Evolutionary conservation across 2,329 filamentous ascomycete species (phyloP).

Genomic region (Fonsecaea monophora): DNA sequence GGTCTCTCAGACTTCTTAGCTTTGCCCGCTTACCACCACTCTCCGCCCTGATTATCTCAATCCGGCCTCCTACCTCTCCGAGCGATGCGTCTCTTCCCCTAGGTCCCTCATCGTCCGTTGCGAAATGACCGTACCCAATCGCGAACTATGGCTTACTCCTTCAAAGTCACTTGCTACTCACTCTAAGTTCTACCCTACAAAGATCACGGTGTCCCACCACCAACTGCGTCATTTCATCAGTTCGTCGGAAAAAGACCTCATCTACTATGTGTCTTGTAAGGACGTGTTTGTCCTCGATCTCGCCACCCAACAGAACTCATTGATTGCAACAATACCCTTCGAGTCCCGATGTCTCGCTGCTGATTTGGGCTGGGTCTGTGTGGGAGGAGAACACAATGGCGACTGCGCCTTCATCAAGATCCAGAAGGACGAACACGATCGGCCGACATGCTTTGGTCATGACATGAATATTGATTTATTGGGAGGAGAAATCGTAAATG

Average conservation of each 20-base stretch:
- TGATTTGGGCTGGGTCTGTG: conserved; percentile 85
- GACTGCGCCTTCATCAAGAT: conserved; percentile 83
- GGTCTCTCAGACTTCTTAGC: neutral
- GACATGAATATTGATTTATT: conserved; percentile 55
- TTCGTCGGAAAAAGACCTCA: conserved; percentile 73
- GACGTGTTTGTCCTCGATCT: conserved; percentile 78
- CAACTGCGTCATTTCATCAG: conserved; percentile 85
- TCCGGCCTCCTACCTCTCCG: conserved; percentile 5
- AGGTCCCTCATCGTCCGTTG: conserved; percentile 20
- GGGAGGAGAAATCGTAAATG: conserved; percentile 70
- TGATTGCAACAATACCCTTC: conserved; percentile 73
- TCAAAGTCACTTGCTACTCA: conserved; percentile 27
- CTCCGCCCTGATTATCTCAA: neutral
- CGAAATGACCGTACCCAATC: conserved; percentile 35
- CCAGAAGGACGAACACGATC: conserved; percentile 47
- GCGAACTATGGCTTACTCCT: conserved; percentile 34
- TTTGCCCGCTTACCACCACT: neutral
- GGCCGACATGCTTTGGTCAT: conserved; percentile 48
- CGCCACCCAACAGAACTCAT: conserved; percentile 68
- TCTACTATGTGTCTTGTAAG: conserved; percentile 83
- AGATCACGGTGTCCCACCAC: conserved; percentile 66
- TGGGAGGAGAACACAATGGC: conserved; percentile 81
- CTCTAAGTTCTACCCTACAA: conserved; percentile 69
- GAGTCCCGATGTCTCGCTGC: conserved; percentile 86
- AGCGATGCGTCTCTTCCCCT: conserved; percentile 28